Conservation (phyloP, 2,329 filamentous ascomycete genomes). For the Colletotrichum limetticola region DNA sequence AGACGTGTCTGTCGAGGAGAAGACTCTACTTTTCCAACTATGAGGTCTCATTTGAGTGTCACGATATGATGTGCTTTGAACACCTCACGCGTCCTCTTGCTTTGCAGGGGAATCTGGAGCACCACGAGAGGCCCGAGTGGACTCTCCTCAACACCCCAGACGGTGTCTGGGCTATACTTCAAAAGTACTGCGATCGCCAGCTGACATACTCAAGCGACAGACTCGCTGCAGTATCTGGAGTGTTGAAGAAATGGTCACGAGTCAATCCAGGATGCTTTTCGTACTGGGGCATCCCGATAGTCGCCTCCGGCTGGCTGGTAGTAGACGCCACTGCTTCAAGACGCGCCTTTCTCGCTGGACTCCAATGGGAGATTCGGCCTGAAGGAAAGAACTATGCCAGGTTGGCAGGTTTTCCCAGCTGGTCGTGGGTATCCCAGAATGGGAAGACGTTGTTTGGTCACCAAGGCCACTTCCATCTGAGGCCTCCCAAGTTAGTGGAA, state of each 20-base stretch:
- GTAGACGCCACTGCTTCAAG: not conserved
- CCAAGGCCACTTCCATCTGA: not conserved
- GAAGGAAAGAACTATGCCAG: not conserved
- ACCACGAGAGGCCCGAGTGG: constrained; percentile 8
- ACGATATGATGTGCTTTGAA: constrained; percentile 50
- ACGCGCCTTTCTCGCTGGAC: not conserved
- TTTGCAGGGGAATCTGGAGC: not conserved
- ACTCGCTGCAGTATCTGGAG: not conserved
- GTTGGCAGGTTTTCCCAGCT: not conserved
- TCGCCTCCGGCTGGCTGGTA: not conserved
- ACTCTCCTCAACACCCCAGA: constrained; percentile 4
- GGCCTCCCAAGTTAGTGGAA: not conserved
- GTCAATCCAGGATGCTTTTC: constrained; percentile 3
- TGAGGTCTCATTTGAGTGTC: constrained; percentile 53
- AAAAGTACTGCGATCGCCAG: not conserved
- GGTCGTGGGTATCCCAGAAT: constrained; percentile 6
- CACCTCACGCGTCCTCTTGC: constrained; percentile 23
- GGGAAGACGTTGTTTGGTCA: not conserved
- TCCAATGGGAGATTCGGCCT: not conserved
- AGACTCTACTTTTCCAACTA: constrained; percentile 51
- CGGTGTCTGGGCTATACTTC: constrained; percentile 7
- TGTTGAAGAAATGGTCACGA: not conserved
- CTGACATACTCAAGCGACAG: not conserved
- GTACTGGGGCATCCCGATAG: constrained; percentile 11
- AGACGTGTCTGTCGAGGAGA: constrained; percentile 48